These are phyloP conservation scores for Mucor sp. DNA, from an alignment of 371 early-diverging fungal species.

Conservation along the genomic window DNA sequence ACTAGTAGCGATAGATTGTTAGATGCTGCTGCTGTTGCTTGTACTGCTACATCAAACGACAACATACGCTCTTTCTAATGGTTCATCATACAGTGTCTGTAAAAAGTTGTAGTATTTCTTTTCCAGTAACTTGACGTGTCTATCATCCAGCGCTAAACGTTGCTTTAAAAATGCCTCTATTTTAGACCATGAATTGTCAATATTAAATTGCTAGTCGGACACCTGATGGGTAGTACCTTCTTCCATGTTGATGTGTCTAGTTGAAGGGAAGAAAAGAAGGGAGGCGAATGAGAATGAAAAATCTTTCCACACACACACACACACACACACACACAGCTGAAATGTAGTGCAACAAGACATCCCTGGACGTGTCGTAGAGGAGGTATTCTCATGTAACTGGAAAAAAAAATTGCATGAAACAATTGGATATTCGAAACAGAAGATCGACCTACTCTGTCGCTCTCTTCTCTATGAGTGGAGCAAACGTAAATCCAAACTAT, in stretches of 20 bases:
- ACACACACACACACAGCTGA: not conserved
- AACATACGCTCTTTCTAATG: slow-evolving; percentile 38
- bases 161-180: slow-evolving; percentile 28
- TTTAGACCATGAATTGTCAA: not conserved
- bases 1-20: slow-evolving; percentile 18
- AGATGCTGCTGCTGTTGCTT: not conserved
- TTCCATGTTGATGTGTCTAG: slow-evolving; percentile 2
- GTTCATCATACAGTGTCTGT: slow-evolving; percentile 25
- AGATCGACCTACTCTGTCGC: not conserved
- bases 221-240: not conserved
- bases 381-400: no score
- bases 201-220: not conserved
- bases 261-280: not conserved
- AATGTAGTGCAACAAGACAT: not conserved
- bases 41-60: not conserved
- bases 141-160: slow-evolving; percentile 49
- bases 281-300: not conserved
- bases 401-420: not conserved
- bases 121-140: slow-evolving; percentile 34
- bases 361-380: not conserved
- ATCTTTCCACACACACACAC: not conserved
- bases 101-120: slow-evolving; percentile 37
- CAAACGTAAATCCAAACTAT: not conserved
- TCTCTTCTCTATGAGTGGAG: no score
- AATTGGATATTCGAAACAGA: not conserved